These are phyloP conservation scores for Graphiopsis chlorocephala DNA, from an alignment of 2,329 filamentous ascomycete species.

Conservation along the genomic window DNA sequence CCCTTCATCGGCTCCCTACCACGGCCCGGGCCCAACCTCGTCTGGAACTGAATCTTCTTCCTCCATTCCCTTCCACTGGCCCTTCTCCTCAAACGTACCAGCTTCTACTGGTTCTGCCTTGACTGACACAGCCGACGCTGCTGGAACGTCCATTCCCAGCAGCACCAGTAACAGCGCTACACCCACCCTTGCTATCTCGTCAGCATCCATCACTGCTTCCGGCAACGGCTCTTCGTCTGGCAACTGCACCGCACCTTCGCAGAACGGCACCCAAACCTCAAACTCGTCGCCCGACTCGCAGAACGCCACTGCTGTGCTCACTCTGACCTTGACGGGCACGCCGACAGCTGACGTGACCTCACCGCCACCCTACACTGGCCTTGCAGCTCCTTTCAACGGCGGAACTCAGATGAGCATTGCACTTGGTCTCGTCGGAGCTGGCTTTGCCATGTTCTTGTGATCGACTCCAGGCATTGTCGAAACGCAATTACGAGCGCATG, in stretches of 20 bases:
- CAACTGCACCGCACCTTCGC: not conserved
- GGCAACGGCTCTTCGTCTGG: not conserved
- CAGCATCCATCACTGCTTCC: not conserved
- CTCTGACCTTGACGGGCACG: not conserved
- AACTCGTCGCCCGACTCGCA: not conserved
- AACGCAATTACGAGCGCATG: not conserved
- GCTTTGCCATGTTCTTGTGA: constrained; percentile 8
- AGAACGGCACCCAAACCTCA: constrained; percentile 2
- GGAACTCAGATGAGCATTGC: not conserved
- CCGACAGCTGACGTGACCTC: not conserved
- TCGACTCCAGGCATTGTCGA: not conserved
- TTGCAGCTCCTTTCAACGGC: not conserved
- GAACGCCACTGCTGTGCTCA: not conserved
- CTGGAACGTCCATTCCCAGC: not conserved
- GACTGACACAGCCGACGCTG: constrained; percentile 2
- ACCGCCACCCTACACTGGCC: not conserved
- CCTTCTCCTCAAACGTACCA: not conserved
- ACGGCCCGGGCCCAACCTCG: constrained; percentile 7
- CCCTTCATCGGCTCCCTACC: constrained; percentile 12
- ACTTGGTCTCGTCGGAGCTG: not conserved
- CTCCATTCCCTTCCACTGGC: constrained; percentile 8
- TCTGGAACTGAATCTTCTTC: not conserved
- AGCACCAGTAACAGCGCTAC: not conserved
- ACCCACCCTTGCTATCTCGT: not conserved
- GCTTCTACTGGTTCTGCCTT: not conserved